Evolutionary conservation across 768 basidiomycete genomes (phyloP).

Genomic region (Tulasnella sp.): DNA sequence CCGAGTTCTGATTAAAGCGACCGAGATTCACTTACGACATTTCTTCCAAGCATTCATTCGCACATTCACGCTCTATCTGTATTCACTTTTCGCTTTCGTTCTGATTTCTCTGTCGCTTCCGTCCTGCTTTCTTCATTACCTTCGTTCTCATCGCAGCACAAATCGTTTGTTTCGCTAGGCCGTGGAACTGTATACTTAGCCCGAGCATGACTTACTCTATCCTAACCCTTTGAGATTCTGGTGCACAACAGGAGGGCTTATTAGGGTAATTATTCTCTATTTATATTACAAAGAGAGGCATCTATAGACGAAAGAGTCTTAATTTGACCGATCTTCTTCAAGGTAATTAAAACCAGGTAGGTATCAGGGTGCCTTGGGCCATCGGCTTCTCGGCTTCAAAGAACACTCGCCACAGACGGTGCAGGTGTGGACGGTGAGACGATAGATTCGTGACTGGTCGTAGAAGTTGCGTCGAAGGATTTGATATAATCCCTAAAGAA

Average conservation of each 20-base stretch:
- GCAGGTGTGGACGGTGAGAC: not conserved
- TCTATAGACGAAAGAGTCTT: not conserved
- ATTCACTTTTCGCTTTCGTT: not conserved
- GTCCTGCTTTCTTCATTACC: too few relatives aligned
- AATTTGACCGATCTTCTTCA: not conserved
- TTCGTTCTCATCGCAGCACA: not conserved
- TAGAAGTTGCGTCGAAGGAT: constrained; percentile 28
- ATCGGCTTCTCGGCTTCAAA: not conserved
- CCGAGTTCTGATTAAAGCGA: not conserved
- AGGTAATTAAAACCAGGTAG: not conserved
- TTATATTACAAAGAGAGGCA: not conserved
- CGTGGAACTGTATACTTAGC: not conserved
- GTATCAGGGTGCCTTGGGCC: not conserved
- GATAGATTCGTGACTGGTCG: not conserved
- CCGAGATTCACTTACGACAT: too few relatives aligned
- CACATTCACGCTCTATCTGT: not conserved
- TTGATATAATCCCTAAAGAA: constrained; percentile 62
- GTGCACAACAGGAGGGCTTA: not conserved
- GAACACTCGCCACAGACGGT: not conserved
- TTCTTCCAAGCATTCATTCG: not conserved
- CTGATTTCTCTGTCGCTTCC: not conserved
- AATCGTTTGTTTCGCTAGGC: not conserved
- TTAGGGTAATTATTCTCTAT: not conserved
- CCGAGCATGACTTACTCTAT: not conserved
- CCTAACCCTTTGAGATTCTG: not conserved